These are phyloP conservation scores for Tardiomyces blankii DNA, from an alignment of 1,139 yeast species.

Conservation along the genomic window DNA sequence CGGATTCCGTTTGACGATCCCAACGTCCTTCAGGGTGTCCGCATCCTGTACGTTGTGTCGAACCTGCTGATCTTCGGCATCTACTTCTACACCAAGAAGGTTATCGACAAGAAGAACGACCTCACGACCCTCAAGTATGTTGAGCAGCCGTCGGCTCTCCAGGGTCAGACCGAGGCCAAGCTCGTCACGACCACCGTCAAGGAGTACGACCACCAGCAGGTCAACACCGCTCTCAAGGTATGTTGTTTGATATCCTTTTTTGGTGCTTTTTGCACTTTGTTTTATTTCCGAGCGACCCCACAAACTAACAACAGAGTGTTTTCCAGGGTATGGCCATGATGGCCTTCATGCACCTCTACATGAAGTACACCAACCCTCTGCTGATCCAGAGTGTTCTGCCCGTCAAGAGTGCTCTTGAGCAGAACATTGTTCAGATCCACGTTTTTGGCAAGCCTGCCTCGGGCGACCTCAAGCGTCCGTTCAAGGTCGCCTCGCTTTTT, in stretches of 20 bases:
- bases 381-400: conserved; percentile 91
- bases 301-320: conserved; percentile 41
- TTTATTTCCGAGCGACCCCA: too few relatives aligned
- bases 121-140: conserved; percentile 86
- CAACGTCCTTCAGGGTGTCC: conserved; percentile 58
- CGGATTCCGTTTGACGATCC: conserved; percentile 86
- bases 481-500: conserved; percentile 78
- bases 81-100: conserved; percentile 51
- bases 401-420: conserved; percentile 79
- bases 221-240: conserved; percentile 47
- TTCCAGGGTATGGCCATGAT: conserved; percentile 93
- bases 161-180: conserved; percentile 65
- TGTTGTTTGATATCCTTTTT: neutral
- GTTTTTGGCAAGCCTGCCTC: conserved; percentile 71
- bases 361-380: conserved; percentile 96
- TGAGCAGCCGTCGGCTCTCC: conserved; percentile 72
- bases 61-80: conserved; percentile 55
- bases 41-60: conserved; percentile 60
- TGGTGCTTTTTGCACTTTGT: neutral
- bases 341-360: conserved; percentile 96
- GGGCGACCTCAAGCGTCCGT: conserved; percentile 95
- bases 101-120: conserved; percentile 65
- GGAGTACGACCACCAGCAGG: conserved; percentile 88
- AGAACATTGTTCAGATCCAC: conserved; percentile 88
- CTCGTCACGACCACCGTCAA: conserved; percentile 80